A percentile compares a stretch with the other conserved stretches of the same genome.
phyloP scores from a whole-genome alignment of 75 land plant genomes.

The Cupressus sempervirens region DNA sequence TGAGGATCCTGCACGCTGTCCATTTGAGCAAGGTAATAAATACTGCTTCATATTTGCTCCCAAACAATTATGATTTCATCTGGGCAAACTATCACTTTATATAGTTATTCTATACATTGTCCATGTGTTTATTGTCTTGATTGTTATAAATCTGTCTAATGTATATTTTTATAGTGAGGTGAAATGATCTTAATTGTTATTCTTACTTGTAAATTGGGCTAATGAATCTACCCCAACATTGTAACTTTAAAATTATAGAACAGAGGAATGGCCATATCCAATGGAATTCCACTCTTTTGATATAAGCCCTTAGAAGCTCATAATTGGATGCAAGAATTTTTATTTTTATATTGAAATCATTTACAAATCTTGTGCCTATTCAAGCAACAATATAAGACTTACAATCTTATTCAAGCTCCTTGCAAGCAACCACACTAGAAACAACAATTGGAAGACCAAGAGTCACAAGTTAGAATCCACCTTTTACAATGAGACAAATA shows the following conservation, averaged over 20 bases:
- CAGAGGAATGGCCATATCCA: background rate
- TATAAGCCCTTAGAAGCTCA: background rate
- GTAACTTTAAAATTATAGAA: background rate
- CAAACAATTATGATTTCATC: background rate
- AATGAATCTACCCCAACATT: background rate
- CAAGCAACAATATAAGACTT: no score
- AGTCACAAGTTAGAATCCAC: no score
- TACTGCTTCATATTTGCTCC: background rate
- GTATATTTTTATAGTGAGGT: background rate
- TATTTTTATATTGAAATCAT: no score
- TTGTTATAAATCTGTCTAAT: conserved; percentile 10
- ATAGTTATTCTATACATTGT: background rate
- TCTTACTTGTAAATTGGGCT: background rate
- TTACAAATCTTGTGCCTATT: no score
- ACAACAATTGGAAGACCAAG: no score
- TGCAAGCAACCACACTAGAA: no score
- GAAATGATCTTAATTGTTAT: background rate
- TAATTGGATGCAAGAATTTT: background rate
- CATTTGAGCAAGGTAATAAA: conserved; percentile 77
- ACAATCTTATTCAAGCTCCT: no score
- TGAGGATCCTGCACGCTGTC: conserved; percentile 85
- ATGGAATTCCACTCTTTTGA: background rate
- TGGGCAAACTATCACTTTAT: background rate
- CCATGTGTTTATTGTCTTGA: background rate
- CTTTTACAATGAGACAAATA: no score